phyloP scores from a whole-genome alignment of 805 yeast species.

The Yamadazyma olivae region DNA sequence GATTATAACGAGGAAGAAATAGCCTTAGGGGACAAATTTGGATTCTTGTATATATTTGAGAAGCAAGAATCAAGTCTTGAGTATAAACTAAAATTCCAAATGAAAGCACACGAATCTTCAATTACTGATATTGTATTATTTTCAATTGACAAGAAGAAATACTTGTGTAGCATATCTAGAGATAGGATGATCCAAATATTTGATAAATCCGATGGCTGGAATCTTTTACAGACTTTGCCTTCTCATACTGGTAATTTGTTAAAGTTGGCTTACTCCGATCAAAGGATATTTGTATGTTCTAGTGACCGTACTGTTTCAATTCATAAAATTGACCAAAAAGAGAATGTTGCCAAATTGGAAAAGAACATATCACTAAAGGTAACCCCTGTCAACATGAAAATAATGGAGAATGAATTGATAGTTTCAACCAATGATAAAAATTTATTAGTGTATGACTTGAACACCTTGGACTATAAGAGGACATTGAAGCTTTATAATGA shows the following conservation, averaged over 20 bases:
- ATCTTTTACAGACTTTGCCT: constrained; percentile 55
- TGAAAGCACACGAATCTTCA: constrained; percentile 51
- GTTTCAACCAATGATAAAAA: constrained; percentile 53
- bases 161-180: constrained; percentile 49
- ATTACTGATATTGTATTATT: constrained; percentile 45
- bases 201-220: constrained; percentile 39
- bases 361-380: constrained; percentile 50
- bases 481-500: constrained; percentile 41
- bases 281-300: constrained; percentile 49
- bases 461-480: constrained; percentile 29
- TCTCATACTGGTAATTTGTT: constrained; percentile 54
- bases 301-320: constrained; percentile 60
- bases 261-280: constrained; percentile 28
- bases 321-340: constrained; percentile 37
- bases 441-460: constrained; percentile 37
- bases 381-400: constrained; percentile 45
- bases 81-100: constrained; percentile 11
- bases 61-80: constrained; percentile 5
- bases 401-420: constrained; percentile 36
- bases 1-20: constrained; percentile 24
- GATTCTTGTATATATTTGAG: constrained; percentile 31
- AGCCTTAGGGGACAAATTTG: constrained; percentile 50
- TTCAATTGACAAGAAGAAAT: constrained; percentile 19
- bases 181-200: constrained; percentile 65
- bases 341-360: constrained; percentile 22